Base-by-base conservation (phyloP, 2,329 filamentous ascomycete species). In the Stagonosporopsis tanaceti region DNA sequence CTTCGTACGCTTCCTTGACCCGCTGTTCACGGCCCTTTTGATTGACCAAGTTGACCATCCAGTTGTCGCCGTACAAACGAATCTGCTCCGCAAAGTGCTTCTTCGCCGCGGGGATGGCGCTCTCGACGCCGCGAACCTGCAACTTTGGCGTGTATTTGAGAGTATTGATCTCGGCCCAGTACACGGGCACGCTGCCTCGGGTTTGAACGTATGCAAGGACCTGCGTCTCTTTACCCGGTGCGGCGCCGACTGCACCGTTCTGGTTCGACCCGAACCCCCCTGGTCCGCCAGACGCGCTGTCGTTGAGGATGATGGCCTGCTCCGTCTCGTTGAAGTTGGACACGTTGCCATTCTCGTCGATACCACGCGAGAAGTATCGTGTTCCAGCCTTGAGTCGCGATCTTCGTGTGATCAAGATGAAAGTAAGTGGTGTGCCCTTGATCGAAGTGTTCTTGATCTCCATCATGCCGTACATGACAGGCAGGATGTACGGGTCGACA, bases 241-340 rank as follows among this genome's bases (percentile, higher is more conserved):
- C 79, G 38, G 80, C 81, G 32, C 84, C 84, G 5, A 60, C 63
- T 38, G 42, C 89, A 60, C 88, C 89, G 72, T 91, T 93, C 69
- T 91, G 86, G 81, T 91, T 90, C 20, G 90, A 87, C 57, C 85
- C 89, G 76, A 91, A 97, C 6, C 93, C 93, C 38, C 91, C 88
- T 40, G 95, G 79, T 0, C 90, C 89, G 55, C 87, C 87, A 3
- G 84, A 84, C 45, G 85, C 84, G 53, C 81, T 85, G 77, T 98
- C 95, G 69, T 98, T 98, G 66, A 98, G 78, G 35, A 99, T 87
- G 59, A 97, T 84, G 32, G 95, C 83, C 75, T 99, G 95, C 75
- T 99, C 95, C 0, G 95, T 98, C 82, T 99, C 95, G 74, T 99
- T 99, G 84, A 94, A 99, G 76, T 99, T 99, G 64, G 95, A 92